Base-by-base conservation (phyloP, 768 basidiomycete species). In the Macrolepiota fuliginosa region DNA sequence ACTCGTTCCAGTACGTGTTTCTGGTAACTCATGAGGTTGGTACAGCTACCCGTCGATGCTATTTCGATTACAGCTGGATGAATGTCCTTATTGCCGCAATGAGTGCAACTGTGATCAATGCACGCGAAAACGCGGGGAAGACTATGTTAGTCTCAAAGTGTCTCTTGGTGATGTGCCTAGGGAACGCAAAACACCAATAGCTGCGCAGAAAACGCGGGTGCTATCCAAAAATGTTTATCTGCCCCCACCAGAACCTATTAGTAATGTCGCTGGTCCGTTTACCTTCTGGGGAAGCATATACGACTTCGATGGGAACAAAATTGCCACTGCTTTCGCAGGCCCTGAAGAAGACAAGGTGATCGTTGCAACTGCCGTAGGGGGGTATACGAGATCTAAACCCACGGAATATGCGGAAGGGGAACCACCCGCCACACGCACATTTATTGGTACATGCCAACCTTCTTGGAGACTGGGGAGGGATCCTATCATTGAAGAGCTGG, bases 361-460 rank as follows among this genome's bases (percentile, higher is more conserved):
- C 3, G 24, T 60, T 24, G 58, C 58, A 40, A 60, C 53, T 19
- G 40, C 51, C 17, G 27, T 53, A 9, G 42, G 53, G 12, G 58
- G 58, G 7, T 60, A 60, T 22, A 35, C 27, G 15, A 49, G 46
- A 40, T 19, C 56, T 25, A 22, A 7, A 22, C 27, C 32, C 29
- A 12, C 37, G 22, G 45, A 54, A 46, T 37, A 39, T 25, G 45
- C 46, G 13, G 42, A 46, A n/a, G 58, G 45, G 11, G 58, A 54
- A 5, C 29, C 45, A 17, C 59, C 49, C 24, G 25, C 54, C n/a
- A 35, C 37, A 13, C 46, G 65, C 27, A 59, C 51, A 10, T 66
- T 66, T 47, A 40, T 66, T 36, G 65, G 65, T 9, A 51, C 61
- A 29, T 40, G 37, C 22, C 65, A 66, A 53, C 58, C 57, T 12